Evolutionary conservation across 2,329 filamentous ascomycete species (phyloP), one percentile per base, ranked within the genome.

Genomic region (Trichoderma sp.): DNA sequence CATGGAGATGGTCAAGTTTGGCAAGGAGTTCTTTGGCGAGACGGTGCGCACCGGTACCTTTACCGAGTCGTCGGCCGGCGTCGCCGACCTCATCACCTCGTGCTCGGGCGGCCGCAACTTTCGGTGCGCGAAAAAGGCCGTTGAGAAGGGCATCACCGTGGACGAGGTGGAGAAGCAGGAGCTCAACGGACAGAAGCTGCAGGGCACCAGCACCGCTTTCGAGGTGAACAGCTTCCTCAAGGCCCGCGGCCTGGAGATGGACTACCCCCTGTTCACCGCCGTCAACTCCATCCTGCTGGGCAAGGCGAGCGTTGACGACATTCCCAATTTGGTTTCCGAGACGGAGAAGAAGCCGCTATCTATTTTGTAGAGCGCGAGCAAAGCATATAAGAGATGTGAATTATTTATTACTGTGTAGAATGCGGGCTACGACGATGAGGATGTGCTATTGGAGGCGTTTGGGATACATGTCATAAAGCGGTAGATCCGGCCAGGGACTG

Each of bases 1-100:
- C 52, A 84, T 97, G 71, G 95, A 99, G 80, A 97, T 97, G 90
- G 92, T 98, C 73, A 90, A 91, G 75, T 99, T 99, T 71, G 94
- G 94, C 69, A 92, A 93, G 77, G 88, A 90, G 72, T 99, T 98
- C 82, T 99, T 98, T 76, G 87, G 88, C 19, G 85, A 93, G 72
- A 91, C 90, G 1, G 89, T 95, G 28, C 85, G 90, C 69, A 86
- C 90, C 10, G 87, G 85, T 65, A 99, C 95, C 0, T 98, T 99
- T 76, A 98, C 94, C n/a, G 93, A 97, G 75, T 92, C 97, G 76
- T 96, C 91, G 71, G 93, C 92, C 26, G 95, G 95, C 70, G 93
- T 98, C 45, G 95, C 95, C 30, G 95, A 99, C 78, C 81, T 99
- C 70, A 96, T 99, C 74, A 98, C 95, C 1, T 95, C 90, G 64